Conservation (phyloP, 1,284 basidiomycete species). For the Cyathus olla region DNA sequence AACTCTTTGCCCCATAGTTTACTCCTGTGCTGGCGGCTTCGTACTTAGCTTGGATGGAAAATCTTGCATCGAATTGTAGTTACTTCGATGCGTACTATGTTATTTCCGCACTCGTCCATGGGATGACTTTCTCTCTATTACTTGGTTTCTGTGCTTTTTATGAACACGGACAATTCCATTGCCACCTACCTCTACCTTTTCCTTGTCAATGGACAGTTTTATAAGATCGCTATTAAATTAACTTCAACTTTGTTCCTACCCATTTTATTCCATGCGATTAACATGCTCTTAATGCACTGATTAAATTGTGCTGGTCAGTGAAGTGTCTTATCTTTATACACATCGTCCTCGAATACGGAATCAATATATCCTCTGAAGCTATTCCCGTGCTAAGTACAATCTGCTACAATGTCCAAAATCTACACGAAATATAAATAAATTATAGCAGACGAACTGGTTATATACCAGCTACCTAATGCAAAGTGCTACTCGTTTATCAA, state of each 20-base stretch:
- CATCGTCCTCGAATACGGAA: no score
- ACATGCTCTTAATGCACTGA: no score
- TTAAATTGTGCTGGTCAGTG: no score
- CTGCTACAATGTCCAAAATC: no score
- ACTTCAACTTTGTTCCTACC: no score
- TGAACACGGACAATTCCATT: conserved; percentile 5
- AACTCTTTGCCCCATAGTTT: conserved; percentile 51
- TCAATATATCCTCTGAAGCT: no score
- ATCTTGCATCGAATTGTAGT: conserved; percentile 58
- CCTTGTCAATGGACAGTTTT: conserved; percentile 5
- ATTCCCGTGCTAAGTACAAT: no score
- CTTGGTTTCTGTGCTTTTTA: conserved; percentile 4
- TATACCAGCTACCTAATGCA: background rate
- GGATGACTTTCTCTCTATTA: conserved; percentile 1
- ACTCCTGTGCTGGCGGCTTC: conserved; percentile 70
- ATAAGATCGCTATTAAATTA: no score
- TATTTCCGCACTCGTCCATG: no score
- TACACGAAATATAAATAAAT: background rate
- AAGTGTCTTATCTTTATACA: no score
- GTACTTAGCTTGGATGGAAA: conserved; percentile 58
- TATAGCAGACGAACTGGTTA: no score
- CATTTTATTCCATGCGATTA: no score
- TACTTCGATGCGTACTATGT: background rate
- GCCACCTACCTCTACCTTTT: conserved; percentile 12
- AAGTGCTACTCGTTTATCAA: conserved; percentile 67